These are phyloP conservation scores for Mimosa bimucronata DNA, from an alignment of 306 rosid genomes.

Conservation along the genomic window DNA sequence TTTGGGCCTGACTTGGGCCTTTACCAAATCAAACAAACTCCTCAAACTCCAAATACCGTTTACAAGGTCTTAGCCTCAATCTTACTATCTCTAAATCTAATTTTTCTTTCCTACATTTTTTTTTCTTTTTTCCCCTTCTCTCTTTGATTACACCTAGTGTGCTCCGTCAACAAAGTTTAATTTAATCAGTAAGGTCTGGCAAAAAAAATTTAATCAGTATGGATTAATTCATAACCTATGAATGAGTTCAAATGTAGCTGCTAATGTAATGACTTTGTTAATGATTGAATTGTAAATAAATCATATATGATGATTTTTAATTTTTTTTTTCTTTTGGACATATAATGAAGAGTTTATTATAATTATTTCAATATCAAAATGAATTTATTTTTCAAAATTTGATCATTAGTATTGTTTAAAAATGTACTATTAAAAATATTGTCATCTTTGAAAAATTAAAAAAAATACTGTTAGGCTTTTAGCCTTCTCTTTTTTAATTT, in stretches of 20 bases:
- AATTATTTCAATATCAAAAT: background rate
- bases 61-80: background rate
- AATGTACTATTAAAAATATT: background rate
- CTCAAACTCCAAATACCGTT: background rate
- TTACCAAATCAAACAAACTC: background rate
- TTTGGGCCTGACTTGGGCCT: constrained; percentile 12
- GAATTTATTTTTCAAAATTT: background rate
- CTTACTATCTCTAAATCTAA: background rate
- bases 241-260: no score
- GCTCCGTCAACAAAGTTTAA: no score
- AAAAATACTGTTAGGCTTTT: background rate
- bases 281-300: no score
- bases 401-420: background rate
- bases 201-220: no score
- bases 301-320: no score
- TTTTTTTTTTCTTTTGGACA: background rate
- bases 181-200: no score
- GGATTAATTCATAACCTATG: no score
- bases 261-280: no score
- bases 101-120: background rate
- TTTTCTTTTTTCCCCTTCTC: background rate
- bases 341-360: background rate
- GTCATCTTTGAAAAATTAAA: background rate
- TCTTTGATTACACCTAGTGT: background rate
- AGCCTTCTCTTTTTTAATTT: background rate